A percentile compares a stretch with the other conserved stretches of the same genome.
These are phyloP conservation scores for Magnusiomyces ingens DNA, from an alignment of 1,139 yeast species.

Conservation along the genomic window DNA sequence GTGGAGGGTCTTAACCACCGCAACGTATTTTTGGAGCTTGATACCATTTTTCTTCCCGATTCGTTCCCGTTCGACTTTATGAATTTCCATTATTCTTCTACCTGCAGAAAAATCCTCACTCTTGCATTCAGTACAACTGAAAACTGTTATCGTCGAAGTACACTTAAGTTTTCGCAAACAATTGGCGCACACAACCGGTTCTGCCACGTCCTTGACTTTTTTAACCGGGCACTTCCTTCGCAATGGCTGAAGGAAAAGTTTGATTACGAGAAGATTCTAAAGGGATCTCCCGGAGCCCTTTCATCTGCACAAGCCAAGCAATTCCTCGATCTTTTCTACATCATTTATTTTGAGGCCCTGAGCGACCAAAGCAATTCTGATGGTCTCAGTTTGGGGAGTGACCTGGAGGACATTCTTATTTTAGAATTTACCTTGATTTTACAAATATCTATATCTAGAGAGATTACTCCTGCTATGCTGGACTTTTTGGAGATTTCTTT, in stretches of 20 bases:
- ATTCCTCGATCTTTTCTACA: not conserved
- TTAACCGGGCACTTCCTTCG: not conserved
- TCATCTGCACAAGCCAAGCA: not conserved
- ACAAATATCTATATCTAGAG: not conserved
- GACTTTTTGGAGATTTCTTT: slow-evolving; percentile 3
- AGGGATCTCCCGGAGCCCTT: slow-evolving; percentile 2
- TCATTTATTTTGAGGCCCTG: not conserved
- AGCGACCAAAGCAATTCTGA: no score
- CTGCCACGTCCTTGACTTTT: slow-evolving; percentile 1
- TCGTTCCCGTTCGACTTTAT: not conserved
- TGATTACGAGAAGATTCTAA: slow-evolving; percentile 2
- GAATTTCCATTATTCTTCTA: not conserved
- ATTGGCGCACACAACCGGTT: slow-evolving; percentile 4
- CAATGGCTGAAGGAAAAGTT: not conserved
- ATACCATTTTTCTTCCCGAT: not conserved
- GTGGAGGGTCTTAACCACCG: not conserved
- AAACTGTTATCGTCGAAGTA: not conserved
- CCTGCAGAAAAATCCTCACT: not conserved
- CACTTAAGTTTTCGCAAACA: not conserved
- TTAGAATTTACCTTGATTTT: not conserved
- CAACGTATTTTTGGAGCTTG: slow-evolving; percentile 1
- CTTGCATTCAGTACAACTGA: not conserved
- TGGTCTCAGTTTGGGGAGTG: not conserved
- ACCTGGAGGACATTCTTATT: not conserved
- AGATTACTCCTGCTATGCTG: not conserved